Base-by-base conservation (phyloP, 108 stramenopile genomes). In the Schizochytrium sp. region DNA sequence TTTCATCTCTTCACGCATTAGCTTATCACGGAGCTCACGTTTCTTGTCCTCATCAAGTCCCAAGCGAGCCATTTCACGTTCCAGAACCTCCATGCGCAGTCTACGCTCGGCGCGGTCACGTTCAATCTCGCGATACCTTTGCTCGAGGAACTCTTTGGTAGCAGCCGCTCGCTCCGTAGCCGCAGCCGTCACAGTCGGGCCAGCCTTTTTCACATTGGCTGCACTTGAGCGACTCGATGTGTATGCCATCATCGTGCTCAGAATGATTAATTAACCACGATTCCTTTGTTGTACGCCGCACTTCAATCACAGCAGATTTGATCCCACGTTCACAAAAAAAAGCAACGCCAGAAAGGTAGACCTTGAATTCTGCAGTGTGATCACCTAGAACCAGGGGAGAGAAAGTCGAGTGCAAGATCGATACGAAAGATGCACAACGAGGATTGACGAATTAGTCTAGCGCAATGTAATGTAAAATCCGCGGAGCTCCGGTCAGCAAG, bases 131-230 rank as follows among this genome's bases (percentile, higher is more conserved):
- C 53, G 46, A n/a, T 83, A 83, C 73, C 73, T 8, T 53, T 83
- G 73, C 73, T 83, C 73, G 50, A 83, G 73, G 19, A 83, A 83
- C 73, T 83, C 73, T 40, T 83, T 83, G 7, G 73, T 83, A 7
- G 73, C 73, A 4, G 73, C 73, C 73, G 73, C 73, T 19, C 73
- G 46, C 53, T 83, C 73, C 53, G 46, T 8, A 8, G 19, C 46
- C 73, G 73, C 73, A 4, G 73, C 73, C 41, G 41, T 69, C 64
- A 69, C 64, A 42, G 64, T 38, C 17, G 64, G 41, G 17, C 64
- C 64, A 28, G 28, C 28, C 28, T 28, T 28, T 28, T 28, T 28
- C 28, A 28, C 28, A 28, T 28, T 28, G 64, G 17, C 64, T n/a
- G 12, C 64, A 42, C 5, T 42, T 12, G 17, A 8, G 5, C 64